Conservation (phyloP, 2,329 filamentous ascomycete species). For the Colletotrichum viniferum region DNA sequence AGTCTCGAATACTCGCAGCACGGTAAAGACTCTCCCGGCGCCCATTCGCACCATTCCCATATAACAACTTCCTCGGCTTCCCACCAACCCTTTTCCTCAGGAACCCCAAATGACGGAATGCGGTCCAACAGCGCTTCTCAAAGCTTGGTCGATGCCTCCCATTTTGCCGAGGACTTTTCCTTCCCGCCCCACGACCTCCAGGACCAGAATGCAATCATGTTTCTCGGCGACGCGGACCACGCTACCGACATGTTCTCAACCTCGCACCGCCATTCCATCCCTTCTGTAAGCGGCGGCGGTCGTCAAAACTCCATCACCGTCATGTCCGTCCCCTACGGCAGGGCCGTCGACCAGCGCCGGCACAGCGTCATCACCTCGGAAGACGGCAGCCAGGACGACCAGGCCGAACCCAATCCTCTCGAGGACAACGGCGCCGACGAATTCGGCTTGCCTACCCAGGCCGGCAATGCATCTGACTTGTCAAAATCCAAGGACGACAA, state of each 20-base stretch:
- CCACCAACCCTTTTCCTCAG: conserved; percentile 14
- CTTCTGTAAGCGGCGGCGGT: conserved; percentile 38
- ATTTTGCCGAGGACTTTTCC: conserved; percentile 56
- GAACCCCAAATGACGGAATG: conserved; percentile 33
- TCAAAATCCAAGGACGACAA: conserved; percentile 63
- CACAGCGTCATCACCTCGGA: conserved; percentile 47
- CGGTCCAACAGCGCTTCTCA: conserved; percentile 38
- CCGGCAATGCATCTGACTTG: conserved; percentile 58
- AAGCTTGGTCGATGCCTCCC: conserved; percentile 49
- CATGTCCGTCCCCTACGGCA: conserved; percentile 28
- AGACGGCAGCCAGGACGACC: conserved; percentile 46
- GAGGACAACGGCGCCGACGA: conserved; percentile 63
- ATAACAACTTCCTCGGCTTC: conserved; percentile 18
- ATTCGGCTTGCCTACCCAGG: conserved; percentile 55
- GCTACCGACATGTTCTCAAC: conserved; percentile 33
- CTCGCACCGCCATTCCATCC: conserved; percentile 35
- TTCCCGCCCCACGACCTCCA: conserved; percentile 53
- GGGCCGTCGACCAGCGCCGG: conserved; percentile 28
- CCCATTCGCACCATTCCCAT: conserved; percentile 22
- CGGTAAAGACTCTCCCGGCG: conserved; percentile 17
- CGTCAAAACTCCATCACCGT: conserved; percentile 41
- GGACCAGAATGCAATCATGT: conserved; percentile 45
- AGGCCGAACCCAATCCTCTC: conserved; percentile 49
- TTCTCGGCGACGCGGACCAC: conserved; percentile 36
- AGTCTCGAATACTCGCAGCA: conserved; percentile 36